These are phyloP conservation scores for Peniophora sp. DNA, from an alignment of 1,284 basidiomycete species.

Conservation along the genomic window DNA sequence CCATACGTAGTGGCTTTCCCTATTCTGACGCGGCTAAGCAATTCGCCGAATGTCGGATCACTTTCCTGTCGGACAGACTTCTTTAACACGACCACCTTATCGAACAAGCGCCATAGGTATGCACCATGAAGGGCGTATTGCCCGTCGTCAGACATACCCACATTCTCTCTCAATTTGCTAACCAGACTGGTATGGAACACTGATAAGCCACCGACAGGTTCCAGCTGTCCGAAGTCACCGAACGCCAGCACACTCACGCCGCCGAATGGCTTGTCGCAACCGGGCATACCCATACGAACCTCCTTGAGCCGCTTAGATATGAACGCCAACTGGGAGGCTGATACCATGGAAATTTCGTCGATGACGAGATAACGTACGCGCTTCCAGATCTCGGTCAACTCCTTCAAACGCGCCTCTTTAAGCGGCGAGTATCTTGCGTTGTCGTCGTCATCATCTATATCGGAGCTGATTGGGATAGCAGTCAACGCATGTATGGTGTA, in stretches of 20 bases:
- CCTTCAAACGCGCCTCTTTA: not conserved
- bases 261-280: constrained; percentile 5
- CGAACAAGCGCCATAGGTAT: not conserved
- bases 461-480: constrained; percentile 1
- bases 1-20: not conserved
- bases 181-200: constrained; percentile 2
- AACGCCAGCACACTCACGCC: constrained; percentile 10
- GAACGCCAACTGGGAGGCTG: not conserved
- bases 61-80: not conserved
- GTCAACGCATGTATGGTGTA: constrained; percentile 9
- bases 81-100: not conserved
- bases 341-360: constrained; percentile 3
- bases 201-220: not conserved
- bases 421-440: no score
- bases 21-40: not conserved
- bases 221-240: constrained; percentile 11
- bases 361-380: not conserved
- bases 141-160: not conserved
- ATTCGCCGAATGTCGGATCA: not conserved
- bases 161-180: not conserved
- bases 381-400: not conserved
- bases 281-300: not conserved
- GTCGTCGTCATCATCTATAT: not conserved
- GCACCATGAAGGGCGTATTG: constrained; percentile 3
- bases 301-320: not conserved